phyloP scores from a whole-genome alignment of 345 rosid species.

The Cardamine resedifolia region DNA sequence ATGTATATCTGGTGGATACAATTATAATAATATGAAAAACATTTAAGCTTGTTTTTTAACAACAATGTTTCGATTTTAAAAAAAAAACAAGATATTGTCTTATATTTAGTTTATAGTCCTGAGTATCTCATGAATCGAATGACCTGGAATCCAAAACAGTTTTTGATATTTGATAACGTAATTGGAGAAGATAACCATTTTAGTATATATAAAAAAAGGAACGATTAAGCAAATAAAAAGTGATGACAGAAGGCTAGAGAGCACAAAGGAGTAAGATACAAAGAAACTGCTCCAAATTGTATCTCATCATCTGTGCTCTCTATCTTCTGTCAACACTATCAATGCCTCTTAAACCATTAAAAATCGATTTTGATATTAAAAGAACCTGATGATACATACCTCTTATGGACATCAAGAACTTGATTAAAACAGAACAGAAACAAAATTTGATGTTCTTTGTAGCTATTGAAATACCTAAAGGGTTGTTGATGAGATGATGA shows the following conservation, averaged over 20 bases:
- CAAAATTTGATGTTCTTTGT: background rate
- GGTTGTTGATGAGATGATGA: constrained; percentile 27
- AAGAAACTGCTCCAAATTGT: constrained; percentile 7
- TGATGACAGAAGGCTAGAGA: constrained; percentile 86
- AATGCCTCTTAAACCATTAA: constrained; percentile 2
- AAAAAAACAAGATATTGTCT: too few species aligned
- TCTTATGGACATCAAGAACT: background rate
- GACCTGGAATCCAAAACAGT: background rate
- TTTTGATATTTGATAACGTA: background rate
- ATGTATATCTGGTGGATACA: background rate
- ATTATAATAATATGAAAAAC: background rate
- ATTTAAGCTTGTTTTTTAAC: background rate
- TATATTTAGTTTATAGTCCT: background rate
- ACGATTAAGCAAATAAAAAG: constrained; percentile 34
- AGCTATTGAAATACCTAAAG: background rate
- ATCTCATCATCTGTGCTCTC: constrained; percentile 78
- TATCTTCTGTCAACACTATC: constrained; percentile 81
- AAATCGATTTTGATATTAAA: background rate
- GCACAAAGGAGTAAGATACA: constrained; percentile 75
- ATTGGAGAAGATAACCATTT: background rate
- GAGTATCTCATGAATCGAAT: background rate
- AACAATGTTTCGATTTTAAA: background rate
- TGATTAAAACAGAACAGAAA: background rate
- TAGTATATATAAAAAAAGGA: background rate
- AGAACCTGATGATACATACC: constrained; percentile 2